Evolutionary conservation across 495 filamentous ascomycete genomes (phyloP).

Genomic region (Aspergillus olivimuriae): DNA sequence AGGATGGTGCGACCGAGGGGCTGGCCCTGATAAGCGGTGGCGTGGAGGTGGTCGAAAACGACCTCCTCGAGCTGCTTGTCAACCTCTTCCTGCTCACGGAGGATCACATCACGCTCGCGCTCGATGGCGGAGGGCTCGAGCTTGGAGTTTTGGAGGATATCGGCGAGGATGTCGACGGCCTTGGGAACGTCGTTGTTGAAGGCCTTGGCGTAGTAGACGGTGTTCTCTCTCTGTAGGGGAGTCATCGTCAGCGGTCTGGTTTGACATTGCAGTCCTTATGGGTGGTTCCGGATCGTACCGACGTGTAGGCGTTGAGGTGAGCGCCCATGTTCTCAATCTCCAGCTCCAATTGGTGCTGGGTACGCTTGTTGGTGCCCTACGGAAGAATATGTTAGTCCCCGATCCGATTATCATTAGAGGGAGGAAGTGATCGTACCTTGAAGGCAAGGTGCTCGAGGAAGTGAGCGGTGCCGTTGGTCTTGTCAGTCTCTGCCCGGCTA

Average conservation of each 20-base stretch:
- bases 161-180: slow-evolving; percentile 94
- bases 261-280: neutral
- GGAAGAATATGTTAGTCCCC: slow-evolving; percentile 20
- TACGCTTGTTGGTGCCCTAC: slow-evolving; percentile 90
- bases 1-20: slow-evolving; percentile 96
- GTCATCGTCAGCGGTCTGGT: slow-evolving; percentile 20
- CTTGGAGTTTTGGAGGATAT: slow-evolving; percentile 99
- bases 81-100: slow-evolving; percentile 98
- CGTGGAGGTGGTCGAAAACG: slow-evolving; percentile 98
- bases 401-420: slow-evolving; percentile 2
- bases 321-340: slow-evolving; percentile 99
- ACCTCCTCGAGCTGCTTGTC: slow-evolving; percentile 99
- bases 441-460: slow-evolving; percentile 99
- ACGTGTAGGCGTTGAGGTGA: slow-evolving; percentile 99
- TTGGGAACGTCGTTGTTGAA: slow-evolving; percentile 96
- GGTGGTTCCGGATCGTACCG: slow-evolving; percentile 56
- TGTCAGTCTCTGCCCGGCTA: slow-evolving; percentile 94
- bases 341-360: slow-evolving; percentile 93
- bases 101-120: slow-evolving; percentile 94
- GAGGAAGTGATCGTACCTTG: slow-evolving; percentile 56
- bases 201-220: slow-evolving; percentile 98
- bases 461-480: slow-evolving; percentile 97
- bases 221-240: slow-evolving; percentile 80
- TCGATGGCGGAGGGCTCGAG: slow-evolving; percentile 89
- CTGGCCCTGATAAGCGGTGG: slow-evolving; percentile 93